Base-by-base conservation (phyloP, 2,329 filamentous ascomycete species). In the Penicillium aurantiogriseum region DNA sequence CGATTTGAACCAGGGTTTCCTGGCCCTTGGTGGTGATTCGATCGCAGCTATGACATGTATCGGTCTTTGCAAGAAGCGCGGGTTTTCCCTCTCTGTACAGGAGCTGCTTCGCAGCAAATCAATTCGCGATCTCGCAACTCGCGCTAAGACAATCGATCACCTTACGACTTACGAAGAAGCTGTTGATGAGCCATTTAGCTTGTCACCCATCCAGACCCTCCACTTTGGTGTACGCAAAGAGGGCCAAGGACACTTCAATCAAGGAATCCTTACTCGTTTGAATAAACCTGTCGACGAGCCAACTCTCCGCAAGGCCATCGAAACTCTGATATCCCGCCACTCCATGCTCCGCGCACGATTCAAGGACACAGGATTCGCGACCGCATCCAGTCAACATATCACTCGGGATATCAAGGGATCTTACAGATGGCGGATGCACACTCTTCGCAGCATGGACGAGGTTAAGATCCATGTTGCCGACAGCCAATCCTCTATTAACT, bases 11-110 rank as follows among this genome's bases (percentile, higher is more conserved):
- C 67, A 74, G 46, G 72, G 73, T 42, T 81, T 81, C 59, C 61
- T 81, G 4, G 76, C 71, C 11, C 62, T 80, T 2, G 79, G 79
- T 35, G 79, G 79, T 51, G 79, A 81, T 55, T 80, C 78, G 0
- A 80, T 81, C 54, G 79, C 79, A 40, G 79, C 80, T 0, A 81
- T 82, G 76, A 79, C 79, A 47, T 79, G 79, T 39, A 74, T 79
- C 56, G 76, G 76, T 2, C 71, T 78, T 36, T 80, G 77, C 58
- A 79, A 78, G 47, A 79, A 79, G 63, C 67, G 70, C 36, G 77
- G 77, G 1, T 69, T 81, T 56, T 72, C 75, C 13, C 66, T 81
- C 25, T 78, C 74, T 11, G 78, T 82, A 11, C 79, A 80, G 60
- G 77, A 81, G 25, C 74, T 82, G 3, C 67, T 82, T 33, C 77